Conservation (phyloP, 2,329 filamentous ascomycete genomes). For the Drechslerella coelobrocha region DNA sequence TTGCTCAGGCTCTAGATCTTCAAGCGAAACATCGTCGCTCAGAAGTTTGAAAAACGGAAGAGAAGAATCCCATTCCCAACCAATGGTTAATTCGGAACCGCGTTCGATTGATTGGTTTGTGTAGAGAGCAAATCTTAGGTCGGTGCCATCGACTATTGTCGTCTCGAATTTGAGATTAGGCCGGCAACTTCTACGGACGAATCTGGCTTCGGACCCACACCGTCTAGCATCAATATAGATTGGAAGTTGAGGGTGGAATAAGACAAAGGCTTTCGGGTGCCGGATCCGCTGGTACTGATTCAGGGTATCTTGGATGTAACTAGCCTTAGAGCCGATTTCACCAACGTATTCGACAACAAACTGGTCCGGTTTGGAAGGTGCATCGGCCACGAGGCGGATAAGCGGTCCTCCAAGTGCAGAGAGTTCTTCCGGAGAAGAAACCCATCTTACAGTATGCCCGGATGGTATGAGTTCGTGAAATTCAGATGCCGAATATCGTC, state of each 20-base stretch:
- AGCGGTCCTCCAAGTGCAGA: slow-evolving; percentile 36
- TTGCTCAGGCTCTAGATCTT: slow-evolving; percentile 61
- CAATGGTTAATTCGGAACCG: slow-evolving; percentile 72
- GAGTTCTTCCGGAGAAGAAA: slow-evolving; percentile 41
- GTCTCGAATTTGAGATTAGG: slow-evolving; percentile 90
- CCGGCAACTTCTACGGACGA: slow-evolving; percentile 87
- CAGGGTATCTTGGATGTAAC: slow-evolving; percentile 62
- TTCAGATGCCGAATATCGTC: slow-evolving; percentile 36
- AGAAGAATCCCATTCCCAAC: slow-evolving; percentile 64
- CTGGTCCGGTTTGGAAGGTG: slow-evolving; percentile 38
- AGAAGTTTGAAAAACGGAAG: slow-evolving; percentile 50
- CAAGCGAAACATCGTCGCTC: slow-evolving; percentile 48
- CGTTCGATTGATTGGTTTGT: slow-evolving; percentile 73
- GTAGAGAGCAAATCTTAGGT: slow-evolving; percentile 92
- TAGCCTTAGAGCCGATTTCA: slow-evolving; percentile 61
- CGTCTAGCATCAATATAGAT: slow-evolving; percentile 90
- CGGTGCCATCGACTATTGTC: slow-evolving; percentile 75
- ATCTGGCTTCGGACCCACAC: slow-evolving; percentile 85
- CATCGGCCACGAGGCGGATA: slow-evolving; percentile 41
- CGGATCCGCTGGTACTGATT: slow-evolving; percentile 63
- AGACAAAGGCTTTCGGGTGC: slow-evolving; percentile 73
- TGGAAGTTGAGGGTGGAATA: slow-evolving; percentile 85
- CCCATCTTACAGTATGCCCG: slow-evolving; percentile 42
- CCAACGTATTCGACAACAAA: slow-evolving; percentile 65
- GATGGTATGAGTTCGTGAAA: slow-evolving; percentile 44